phyloP scores from a whole-genome alignment of 805 yeast species.

The Scheffersomyces ergatensis region DNA sequence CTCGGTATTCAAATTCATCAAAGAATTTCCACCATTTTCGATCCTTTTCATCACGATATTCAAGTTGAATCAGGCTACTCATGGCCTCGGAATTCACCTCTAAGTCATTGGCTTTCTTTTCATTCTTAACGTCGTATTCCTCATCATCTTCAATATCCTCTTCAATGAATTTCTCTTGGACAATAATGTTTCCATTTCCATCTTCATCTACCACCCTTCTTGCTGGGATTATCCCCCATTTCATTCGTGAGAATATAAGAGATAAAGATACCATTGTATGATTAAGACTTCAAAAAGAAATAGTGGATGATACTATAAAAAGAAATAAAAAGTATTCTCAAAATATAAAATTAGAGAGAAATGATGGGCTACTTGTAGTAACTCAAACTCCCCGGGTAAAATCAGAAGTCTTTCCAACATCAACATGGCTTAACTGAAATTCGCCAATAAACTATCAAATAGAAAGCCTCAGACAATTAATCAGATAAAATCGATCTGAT shows the following conservation, averaged over 20 bases:
- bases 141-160: no score
- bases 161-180: constrained; percentile 1
- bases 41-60: constrained; percentile 32
- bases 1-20: constrained; percentile 61
- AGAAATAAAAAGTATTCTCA: no score
- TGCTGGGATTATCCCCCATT: constrained; percentile 36
- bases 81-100: neutral
- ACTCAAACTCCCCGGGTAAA: no score
- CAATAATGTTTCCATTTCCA: constrained; percentile 6
- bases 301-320: neutral
- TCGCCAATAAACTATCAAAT: no score
- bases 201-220: constrained; percentile 34
- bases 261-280: neutral
- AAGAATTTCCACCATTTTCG: constrained; percentile 35
- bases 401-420: no score
- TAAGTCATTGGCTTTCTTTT: neutral
- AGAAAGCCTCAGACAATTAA: neutral
- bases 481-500: neutral
- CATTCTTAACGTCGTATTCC: neutral
- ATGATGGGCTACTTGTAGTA: neutral
- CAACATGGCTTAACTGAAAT: no score
- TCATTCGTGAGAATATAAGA: constrained; percentile 10
- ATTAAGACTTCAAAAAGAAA: no score
- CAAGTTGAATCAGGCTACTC: constrained; percentile 8
- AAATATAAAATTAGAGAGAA: no score